Base-by-base conservation (phyloP, 768 basidiomycete genomes). In the Boletus sensibilis region DNA sequence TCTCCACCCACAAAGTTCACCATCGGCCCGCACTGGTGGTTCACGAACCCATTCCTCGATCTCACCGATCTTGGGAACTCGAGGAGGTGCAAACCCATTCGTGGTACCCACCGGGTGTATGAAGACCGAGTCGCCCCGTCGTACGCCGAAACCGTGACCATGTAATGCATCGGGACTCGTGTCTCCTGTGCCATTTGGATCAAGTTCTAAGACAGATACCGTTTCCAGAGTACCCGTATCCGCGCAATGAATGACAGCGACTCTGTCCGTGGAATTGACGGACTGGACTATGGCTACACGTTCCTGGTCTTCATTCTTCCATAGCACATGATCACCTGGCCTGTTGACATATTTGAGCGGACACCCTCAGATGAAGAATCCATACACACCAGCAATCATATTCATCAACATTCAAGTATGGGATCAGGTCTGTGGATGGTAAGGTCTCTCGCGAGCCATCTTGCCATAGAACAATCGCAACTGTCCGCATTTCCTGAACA, bases 241-340 rank as follows among this genome's bases (percentile, higher is more conserved):
- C 23, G 76, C 68, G 65, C 85, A 83, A 12, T 80, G 77, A 45
- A 95, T 77, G 52, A 75, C 74, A 14, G 91, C 88, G 7, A 87
- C 90, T 50, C 93, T 79, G 42, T 91, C 85, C 16, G 66, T 67
- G 4, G 88, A 83, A 66, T 90, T 83, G 41, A 92, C 90, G 25
- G 79, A 82, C 68, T 93, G 92, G 29, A 95, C 85, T 57, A 95
- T 80, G 11, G 86, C 92, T 43, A 84, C 76, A 41, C 81, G 81
- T 55, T 76, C 78, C 61, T 77, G 76, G 50, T 85, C 85, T 72
- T 94, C 94, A 34, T 78, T 82, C 64, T 87, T 87, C 85, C 90
- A 94, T 18, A 93, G 62, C 14, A 95, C 88, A 70, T 92, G 86
- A 65, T 98, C 93, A 18, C 94, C 94, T 6, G 94, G 94, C 92